These are phyloP conservation scores for Tetratostichococcus sp. DNA, from an alignment of 139 green algal genomes.

Conservation along the genomic window DNA sequence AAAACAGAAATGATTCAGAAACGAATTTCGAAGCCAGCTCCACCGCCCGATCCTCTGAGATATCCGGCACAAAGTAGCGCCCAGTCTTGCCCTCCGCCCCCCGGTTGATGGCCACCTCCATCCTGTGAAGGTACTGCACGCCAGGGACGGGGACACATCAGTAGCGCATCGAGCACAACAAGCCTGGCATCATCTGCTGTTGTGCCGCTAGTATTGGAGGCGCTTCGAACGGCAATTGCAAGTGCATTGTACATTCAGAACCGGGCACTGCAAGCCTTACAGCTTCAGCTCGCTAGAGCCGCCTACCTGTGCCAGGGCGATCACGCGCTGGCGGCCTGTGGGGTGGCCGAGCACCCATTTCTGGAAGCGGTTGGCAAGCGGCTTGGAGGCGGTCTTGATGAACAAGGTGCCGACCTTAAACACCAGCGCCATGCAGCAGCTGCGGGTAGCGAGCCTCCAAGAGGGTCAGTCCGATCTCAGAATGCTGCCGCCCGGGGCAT, in stretches of 20 bases:
- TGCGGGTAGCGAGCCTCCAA: too few species aligned
- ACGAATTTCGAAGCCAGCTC: conserved; percentile 73
- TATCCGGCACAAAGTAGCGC: conserved; percentile 64
- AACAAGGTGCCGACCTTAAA: conserved; percentile 46
- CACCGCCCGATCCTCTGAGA: conserved; percentile 79
- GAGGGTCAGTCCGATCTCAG: too few species aligned
- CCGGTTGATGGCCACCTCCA: conserved; percentile 67
- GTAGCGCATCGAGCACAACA: too few species aligned
- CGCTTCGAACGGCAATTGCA: too few species aligned
- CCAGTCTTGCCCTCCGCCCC: conserved; percentile 69
- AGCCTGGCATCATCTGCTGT: too few species aligned
- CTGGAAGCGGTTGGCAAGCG: conserved; percentile 60
- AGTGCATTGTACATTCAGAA: not conserved
- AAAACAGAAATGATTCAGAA: conserved; percentile 73
- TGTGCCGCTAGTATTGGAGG: too few species aligned
- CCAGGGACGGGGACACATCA: too few species aligned
- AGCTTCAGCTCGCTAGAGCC: not conserved
- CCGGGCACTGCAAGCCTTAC: not conserved
- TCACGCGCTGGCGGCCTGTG: conserved; percentile 28
- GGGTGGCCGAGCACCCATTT: conserved; percentile 61
- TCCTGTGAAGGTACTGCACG: conserved; percentile 44
- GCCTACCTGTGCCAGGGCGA: conserved; percentile 48
- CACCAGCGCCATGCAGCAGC: conserved; percentile 20
- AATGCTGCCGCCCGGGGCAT: not conserved
- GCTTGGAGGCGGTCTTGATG: conserved; percentile 53